A percentile compares a stretch with the other conserved stretches of the same genome.
Evolutionary conservation across 805 yeast species (phyloP).

Genomic region (Starmerella geochares): DNA sequence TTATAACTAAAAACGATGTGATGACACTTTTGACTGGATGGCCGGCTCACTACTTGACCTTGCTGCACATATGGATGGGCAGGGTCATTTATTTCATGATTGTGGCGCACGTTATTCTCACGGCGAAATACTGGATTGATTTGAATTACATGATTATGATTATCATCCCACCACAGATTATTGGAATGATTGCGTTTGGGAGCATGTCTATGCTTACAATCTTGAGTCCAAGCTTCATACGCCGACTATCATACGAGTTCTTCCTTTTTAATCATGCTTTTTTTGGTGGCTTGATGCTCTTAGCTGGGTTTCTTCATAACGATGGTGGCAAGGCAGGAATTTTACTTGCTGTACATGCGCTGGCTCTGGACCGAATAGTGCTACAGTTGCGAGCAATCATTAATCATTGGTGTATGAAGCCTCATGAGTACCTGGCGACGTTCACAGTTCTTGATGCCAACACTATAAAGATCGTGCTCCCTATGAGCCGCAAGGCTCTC

Average conservation of each 20-base stretch:
- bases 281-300: background rate
- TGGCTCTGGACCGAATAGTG: background rate
- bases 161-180: conserved; percentile 1
- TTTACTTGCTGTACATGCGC: background rate
- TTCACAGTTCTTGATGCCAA: background rate
- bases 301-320: background rate
- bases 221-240: background rate
- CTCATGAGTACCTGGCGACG: background rate
- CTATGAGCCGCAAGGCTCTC: background rate
- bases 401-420: conserved; percentile 7
- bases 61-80: conserved; percentile 4
- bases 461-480: conserved; percentile 1
- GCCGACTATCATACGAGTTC: background rate
- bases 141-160: conserved; percentile 1
- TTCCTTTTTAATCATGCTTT: conserved; percentile 5
- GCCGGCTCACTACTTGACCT: conserved; percentile 3
- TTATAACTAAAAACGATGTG: conserved; percentile 3
- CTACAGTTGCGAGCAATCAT: background rate
- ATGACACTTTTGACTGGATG: conserved; percentile 1
- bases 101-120: background rate
- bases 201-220: background rate
- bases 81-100: background rate
- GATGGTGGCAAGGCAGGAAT: conserved; percentile 2
- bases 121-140: background rate
- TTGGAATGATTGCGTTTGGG: conserved; percentile 2